Evolutionary conservation across 2,329 filamentous ascomycete genomes (phyloP).

Genomic region (Xylaria sp.): DNA sequence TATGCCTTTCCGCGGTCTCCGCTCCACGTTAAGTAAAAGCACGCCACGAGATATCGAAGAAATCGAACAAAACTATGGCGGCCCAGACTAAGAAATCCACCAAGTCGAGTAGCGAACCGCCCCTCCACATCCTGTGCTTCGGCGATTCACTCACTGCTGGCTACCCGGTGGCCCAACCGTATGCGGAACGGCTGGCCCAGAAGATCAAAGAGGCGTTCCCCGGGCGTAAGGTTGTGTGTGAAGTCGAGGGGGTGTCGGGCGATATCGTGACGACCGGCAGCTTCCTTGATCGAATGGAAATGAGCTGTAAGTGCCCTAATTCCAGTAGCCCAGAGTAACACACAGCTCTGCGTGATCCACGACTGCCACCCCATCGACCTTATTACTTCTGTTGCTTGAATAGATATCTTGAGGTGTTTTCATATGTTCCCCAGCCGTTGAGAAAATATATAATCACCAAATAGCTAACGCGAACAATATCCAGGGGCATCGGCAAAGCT

Average conservation of each 20-base stretch:
- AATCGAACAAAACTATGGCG: slow-evolving; percentile 10
- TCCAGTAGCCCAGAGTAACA: too few relatives aligned
- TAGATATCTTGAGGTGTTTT: background rate
- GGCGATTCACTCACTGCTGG: slow-evolving; percentile 72
- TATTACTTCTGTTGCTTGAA: background rate
- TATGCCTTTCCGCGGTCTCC: background rate
- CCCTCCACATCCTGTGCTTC: slow-evolving; percentile 69
- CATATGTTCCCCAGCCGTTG: too few relatives aligned
- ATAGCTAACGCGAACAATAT: slow-evolving; percentile 15
- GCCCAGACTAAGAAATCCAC: background rate
- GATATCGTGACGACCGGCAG: slow-evolving; percentile 56
- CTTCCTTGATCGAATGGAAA: slow-evolving; percentile 45
- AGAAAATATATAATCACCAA: too few relatives aligned
- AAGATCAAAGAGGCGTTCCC: slow-evolving; percentile 60
- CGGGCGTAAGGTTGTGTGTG: slow-evolving; percentile 48
- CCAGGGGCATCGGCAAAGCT: slow-evolving; percentile 28
- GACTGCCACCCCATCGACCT: background rate
- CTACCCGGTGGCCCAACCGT: slow-evolving; percentile 62
- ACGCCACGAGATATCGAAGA: background rate
- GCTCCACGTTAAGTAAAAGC: background rate
- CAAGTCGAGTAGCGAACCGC: slow-evolving; percentile 44
- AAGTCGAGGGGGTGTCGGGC: slow-evolving; percentile 62
- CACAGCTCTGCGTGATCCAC: background rate
- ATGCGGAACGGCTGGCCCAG: slow-evolving; percentile 59
- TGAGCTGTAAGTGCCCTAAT: slow-evolving; percentile 30